A percentile compares a stretch with the other conserved stretches of the same genome.
Conservation (phyloP, 352 stramenopile genomes). For the Globisporangium yorkense region DNA sequence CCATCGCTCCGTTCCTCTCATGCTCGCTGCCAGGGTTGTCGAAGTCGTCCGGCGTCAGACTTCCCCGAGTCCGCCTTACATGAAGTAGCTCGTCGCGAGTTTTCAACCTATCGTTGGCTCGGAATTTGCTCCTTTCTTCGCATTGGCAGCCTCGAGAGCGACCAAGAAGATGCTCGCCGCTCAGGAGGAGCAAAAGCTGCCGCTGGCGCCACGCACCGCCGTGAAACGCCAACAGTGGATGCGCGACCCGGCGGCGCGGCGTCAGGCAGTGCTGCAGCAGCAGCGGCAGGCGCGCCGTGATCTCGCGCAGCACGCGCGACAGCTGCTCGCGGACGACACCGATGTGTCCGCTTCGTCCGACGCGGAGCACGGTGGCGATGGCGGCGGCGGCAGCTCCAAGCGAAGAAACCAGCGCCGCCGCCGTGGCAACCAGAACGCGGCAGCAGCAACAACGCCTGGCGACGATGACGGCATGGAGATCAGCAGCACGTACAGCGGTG, state of each 20-base stretch:
- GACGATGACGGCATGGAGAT: slow-evolving; percentile 22
- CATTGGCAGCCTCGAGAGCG: no score
- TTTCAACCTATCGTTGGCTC: no score
- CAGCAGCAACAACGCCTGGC: background rate
- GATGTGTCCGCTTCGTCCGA: slow-evolving; percentile 17
- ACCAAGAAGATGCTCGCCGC: no score
- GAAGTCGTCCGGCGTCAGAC: no score
- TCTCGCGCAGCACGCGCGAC: slow-evolving; percentile 69
- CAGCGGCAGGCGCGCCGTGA: slow-evolving; percentile 75
- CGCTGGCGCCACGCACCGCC: slow-evolving; percentile 31
- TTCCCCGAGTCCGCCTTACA: no score
- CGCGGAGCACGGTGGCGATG: slow-evolving; percentile 10
- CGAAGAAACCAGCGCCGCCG: slow-evolving; percentile 1
- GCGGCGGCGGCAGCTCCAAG: background rate
- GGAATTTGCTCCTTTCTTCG: no score
- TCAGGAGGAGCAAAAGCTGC: no score
- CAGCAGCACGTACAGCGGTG: slow-evolving; percentile 4
- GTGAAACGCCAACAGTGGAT: slow-evolving; percentile 71
- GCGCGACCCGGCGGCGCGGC: slow-evolving; percentile 46
- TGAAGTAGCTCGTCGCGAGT: no score
- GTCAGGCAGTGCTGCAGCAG: slow-evolving; percentile 48
- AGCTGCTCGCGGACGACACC: slow-evolving; percentile 37
- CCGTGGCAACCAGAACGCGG: slow-evolving; percentile 4
- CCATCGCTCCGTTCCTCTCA: no score
- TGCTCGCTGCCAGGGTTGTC: no score